These are phyloP conservation scores for Eucalyptus sp. DNA, from an alignment of 345 rosid species.

Conservation along the genomic window DNA sequence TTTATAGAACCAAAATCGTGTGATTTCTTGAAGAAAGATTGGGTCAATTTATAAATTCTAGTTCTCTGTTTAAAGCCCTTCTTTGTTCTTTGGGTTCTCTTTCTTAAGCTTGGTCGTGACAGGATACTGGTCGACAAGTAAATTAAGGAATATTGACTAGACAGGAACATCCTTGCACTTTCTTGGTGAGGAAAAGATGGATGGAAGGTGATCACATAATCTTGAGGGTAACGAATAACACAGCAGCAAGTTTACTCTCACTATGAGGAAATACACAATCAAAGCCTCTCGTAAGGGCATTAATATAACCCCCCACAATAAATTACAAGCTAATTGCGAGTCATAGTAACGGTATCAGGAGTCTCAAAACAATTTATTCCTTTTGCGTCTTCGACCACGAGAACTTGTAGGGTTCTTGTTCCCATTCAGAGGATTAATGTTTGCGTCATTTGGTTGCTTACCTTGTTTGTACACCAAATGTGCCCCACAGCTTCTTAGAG, in stretches of 20 bases:
- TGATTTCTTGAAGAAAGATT: not conserved
- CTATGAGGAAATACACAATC: not conserved
- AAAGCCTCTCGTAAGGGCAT: not conserved
- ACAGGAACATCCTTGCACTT: not conserved
- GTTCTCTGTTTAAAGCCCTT: not conserved
- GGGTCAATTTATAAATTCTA: not conserved
- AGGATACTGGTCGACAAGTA: rapidly evolving
- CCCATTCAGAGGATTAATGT: not conserved
- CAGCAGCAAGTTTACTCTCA: too few relatives aligned
- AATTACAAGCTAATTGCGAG: not conserved
- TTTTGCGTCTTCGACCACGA: not conserved
- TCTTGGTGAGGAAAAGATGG: not conserved
- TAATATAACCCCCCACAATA: not conserved
- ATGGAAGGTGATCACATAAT: not conserved
- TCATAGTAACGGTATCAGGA: not conserved
- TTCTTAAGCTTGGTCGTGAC: not conserved
- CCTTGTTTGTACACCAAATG: not conserved
- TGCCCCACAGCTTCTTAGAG: not conserved
- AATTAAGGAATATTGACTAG: not conserved
- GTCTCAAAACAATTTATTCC: not conserved
- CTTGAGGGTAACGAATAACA: not conserved
- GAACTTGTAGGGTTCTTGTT: not conserved
- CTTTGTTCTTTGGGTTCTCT: not conserved
- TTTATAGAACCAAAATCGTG: not conserved
- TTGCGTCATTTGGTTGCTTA: not conserved